A percentile compares a stretch with the other conserved stretches of the same genome.
phyloP scores from a whole-genome alignment of 768 basidiomycete genomes.

The Phlebiopsis gigantea region DNA sequence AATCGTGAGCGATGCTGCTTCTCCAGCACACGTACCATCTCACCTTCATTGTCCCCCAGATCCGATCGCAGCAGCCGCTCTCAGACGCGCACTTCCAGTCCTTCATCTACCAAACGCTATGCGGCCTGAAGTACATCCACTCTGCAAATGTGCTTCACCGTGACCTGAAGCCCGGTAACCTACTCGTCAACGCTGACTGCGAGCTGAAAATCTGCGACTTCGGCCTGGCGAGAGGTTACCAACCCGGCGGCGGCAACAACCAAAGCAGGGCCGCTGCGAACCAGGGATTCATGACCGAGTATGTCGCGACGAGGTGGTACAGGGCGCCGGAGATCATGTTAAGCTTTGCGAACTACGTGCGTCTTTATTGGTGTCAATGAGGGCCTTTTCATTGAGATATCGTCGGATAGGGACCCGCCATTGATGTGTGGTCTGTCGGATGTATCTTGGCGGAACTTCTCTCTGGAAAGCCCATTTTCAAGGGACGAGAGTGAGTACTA shows the following conservation, averaged over 20 bases:
- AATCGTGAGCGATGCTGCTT: conserved; percentile 54
- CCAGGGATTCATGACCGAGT: conserved; percentile 99
- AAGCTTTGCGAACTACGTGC: conserved; percentile 90
- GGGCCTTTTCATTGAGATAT: conserved; percentile 19
- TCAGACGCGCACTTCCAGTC: conserved; percentile 92
- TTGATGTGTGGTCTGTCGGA: conserved; percentile 96
- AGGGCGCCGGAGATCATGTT: conserved; percentile 99
- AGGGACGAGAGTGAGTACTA: conserved; percentile 83
- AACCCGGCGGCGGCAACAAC: conserved; percentile 72
- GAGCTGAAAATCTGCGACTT: conserved; percentile 99
- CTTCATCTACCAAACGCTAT: conserved; percentile 97
- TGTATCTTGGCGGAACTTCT: conserved; percentile 92
- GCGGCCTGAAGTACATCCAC: conserved; percentile 97
- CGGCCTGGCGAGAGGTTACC: conserved; percentile 92
- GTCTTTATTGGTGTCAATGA: conserved; percentile 20
- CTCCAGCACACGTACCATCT: not conserved
- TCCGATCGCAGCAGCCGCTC: conserved; percentile 81
- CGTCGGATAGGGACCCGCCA: conserved; percentile 58
- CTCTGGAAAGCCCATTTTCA: conserved; percentile 93
- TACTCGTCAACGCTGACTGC: conserved; percentile 97
- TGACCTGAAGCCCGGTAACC: conserved; percentile 91
- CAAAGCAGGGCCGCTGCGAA: conserved; percentile 54
- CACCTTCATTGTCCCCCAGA: conserved; percentile 35
- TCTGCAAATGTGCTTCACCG: conserved; percentile 97
- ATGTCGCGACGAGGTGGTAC: conserved; percentile 99